A percentile compares a stretch with the other conserved stretches of the same genome.
Conservation (phyloP, 2,329 filamentous ascomycete species). For the Aspergillus piperis region DNA sequence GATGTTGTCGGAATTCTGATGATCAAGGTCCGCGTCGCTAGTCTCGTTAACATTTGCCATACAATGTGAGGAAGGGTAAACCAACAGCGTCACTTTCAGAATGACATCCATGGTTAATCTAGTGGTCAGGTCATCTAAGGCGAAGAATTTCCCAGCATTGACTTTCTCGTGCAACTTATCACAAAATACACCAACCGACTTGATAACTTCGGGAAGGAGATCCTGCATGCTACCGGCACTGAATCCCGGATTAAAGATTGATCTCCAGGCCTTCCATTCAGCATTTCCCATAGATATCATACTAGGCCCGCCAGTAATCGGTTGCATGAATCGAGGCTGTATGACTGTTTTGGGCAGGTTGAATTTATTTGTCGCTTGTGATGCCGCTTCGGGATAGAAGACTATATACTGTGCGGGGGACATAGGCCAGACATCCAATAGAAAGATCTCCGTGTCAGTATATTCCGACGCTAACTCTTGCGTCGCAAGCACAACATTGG, state of each 20-base stretch:
- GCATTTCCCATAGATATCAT: slow-evolving; percentile 5
- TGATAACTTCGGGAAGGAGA: not conserved
- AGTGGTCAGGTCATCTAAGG: slow-evolving; percentile 6
- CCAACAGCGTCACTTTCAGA: slow-evolving; percentile 11
- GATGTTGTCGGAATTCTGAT: slow-evolving; percentile 4
- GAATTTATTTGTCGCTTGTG: not conserved
- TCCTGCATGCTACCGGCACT: slow-evolving; percentile 6
- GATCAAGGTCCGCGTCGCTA: slow-evolving; percentile 8
- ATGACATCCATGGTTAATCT: slow-evolving; percentile 10
- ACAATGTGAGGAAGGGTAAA: too few species aligned
- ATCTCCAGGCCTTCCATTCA: slow-evolving; percentile 10
- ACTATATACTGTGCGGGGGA: not conserved
- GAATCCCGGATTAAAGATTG: slow-evolving; percentile 11
- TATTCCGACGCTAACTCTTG: not conserved
- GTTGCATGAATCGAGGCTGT: not conserved
- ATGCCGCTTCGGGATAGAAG: slow-evolving; percentile 1
- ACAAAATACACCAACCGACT: slow-evolving; percentile 7
- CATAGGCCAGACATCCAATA: slow-evolving; percentile 2
- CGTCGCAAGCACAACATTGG: not conserved
- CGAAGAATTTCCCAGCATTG: not conserved
- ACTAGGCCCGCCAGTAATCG: slow-evolving; percentile 11
- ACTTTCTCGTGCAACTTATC: slow-evolving; percentile 3
- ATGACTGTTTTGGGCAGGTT: slow-evolving; percentile 10
- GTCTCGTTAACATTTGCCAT: not conserved
- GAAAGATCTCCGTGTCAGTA: slow-evolving; percentile 3